These are phyloP conservation scores for Arabis alpina DNA, from an alignment of 345 rosid genomes.

Conservation along the genomic window DNA sequence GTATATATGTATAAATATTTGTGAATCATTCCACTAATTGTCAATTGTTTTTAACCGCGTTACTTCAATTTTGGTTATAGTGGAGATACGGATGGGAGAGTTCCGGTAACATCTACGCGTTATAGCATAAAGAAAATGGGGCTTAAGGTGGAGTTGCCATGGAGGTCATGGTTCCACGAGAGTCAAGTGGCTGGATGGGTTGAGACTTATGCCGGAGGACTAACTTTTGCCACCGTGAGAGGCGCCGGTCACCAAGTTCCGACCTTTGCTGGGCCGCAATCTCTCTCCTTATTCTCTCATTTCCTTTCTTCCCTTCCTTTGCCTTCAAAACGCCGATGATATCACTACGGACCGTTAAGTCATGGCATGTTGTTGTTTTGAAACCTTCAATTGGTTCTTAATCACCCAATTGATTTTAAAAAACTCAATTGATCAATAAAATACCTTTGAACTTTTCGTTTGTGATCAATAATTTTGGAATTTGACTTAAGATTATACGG, in stretches of 20 bases:
- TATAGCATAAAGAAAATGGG: conserved; percentile 64
- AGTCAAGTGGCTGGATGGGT: conserved; percentile 80
- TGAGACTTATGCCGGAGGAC: conserved; percentile 60
- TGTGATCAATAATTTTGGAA: background rate
- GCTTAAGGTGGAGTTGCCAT: conserved; percentile 49
- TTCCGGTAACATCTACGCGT: conserved; percentile 79
- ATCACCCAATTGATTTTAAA: conserved; percentile 9
- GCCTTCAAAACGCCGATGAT: conserved; percentile 50
- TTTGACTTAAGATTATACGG: too few species aligned
- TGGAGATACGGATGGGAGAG: conserved; percentile 88
- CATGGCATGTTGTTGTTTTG: conserved; percentile 9
- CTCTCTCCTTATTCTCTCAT: conserved; percentile 64
- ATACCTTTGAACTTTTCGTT: conserved; percentile 2
- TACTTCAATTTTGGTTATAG: conserved; percentile 40
- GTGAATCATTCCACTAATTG: background rate
- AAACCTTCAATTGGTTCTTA: background rate
- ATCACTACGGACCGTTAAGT: conserved; percentile 2
- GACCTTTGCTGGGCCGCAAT: conserved; percentile 53
- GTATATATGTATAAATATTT: conserved; percentile 30
- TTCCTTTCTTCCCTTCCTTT: conserved; percentile 49
- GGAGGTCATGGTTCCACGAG: conserved; percentile 82
- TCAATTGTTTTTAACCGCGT: background rate
- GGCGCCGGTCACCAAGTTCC: conserved; percentile 87
- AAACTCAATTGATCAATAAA: conserved; percentile 24
- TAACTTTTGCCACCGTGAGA: conserved; percentile 62